Conservation (phyloP, 371 early-diverging fungal genomes). For the Mortierella sp. region DNA sequence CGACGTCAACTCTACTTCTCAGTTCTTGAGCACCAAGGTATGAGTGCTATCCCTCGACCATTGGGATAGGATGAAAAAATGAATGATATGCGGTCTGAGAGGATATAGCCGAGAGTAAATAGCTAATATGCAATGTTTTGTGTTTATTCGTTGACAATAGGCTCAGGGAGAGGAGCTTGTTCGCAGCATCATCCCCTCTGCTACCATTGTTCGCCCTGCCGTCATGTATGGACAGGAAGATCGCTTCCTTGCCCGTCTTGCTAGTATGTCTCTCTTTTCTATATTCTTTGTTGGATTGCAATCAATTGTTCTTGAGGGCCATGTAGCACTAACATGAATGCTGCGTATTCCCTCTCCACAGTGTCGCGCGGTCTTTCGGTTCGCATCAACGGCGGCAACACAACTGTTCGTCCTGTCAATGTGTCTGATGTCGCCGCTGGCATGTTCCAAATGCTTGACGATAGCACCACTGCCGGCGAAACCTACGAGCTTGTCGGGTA, state of each 20-base stretch:
- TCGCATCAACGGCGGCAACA: constrained; percentile 77
- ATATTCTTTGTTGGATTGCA: neutral
- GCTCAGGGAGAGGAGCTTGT: constrained; percentile 93
- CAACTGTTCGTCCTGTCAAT: constrained; percentile 86
- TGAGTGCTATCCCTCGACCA: neutral
- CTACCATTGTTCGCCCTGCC: constrained; percentile 93
- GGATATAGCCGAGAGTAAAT: too few relatives aligned
- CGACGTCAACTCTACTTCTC: constrained; percentile 78
- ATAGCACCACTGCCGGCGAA: constrained; percentile 81
- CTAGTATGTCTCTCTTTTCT: constrained; percentile 62
- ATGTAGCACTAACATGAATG: neutral
- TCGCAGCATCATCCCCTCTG: constrained; percentile 87
- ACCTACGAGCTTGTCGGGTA: constrained; percentile 92
- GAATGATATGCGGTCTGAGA: too few relatives aligned
- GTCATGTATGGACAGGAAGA: constrained; percentile 94
- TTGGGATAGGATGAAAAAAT: neutral
- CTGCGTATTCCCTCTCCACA: constrained; percentile 4
- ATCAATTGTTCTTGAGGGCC: neutral
- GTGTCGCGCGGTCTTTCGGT: constrained; percentile 67
- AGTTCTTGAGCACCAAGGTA: constrained; percentile 88
- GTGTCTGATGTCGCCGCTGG: constrained; percentile 92
- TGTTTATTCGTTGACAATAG: constrained; percentile 47
- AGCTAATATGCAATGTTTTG: too few relatives aligned
- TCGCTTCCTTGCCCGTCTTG: constrained; percentile 91
- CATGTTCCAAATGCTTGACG: constrained; percentile 77